Base-by-base conservation (phyloP, 2,329 filamentous ascomycete genomes). In the Bertia moriformis region DNA sequence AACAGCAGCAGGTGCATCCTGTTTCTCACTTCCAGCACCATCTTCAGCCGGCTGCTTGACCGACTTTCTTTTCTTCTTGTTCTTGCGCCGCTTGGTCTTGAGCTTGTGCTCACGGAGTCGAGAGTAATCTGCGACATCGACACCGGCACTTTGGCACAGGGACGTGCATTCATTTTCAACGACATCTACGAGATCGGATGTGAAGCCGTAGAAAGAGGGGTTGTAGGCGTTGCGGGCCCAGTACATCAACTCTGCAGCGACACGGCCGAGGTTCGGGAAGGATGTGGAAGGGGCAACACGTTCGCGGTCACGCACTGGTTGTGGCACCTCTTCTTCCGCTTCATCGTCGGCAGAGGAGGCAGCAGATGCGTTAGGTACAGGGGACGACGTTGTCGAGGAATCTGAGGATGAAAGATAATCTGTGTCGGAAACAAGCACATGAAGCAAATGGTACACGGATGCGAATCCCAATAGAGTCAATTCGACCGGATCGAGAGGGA, bases 201-300 rank as follows among this genome's bases (percentile, higher is more conserved):
- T 60, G 20, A 62, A 56, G 0, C 59, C 59, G 18, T 61, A 62
- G 37, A 60, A 61, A 4, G 59, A 50, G 1, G 59, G 59, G 38
- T 60, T 61, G 42, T 62, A 62, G 7, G 59, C 59, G 41, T 62
- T 56, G 13, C 55, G 55, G n/a, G 58, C 56, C 59, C 59, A 62
- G 43, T 61, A 61, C 35, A 59, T 56, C 4, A 62, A 51, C 36
- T 60, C 56, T 0, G 55, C 54, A 3, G 58, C 57, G 15, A 62
- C 56, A 7, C 58, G 57, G 5, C 53, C 53, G 13, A 58, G 42
- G 20, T 59, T 52, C 15, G 57, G 53, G 18, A 55, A 49, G n/a
- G n/a, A n/a, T n/a, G n/a, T n/a, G n/a, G 38, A 51, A 43, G 45
- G 52, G 32, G 41, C 47, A 19, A 41, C 38, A 39, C 42, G 35